Base-by-base conservation (phyloP, 148 eudicot species). In the Rhododendron ferrugineum region DNA sequence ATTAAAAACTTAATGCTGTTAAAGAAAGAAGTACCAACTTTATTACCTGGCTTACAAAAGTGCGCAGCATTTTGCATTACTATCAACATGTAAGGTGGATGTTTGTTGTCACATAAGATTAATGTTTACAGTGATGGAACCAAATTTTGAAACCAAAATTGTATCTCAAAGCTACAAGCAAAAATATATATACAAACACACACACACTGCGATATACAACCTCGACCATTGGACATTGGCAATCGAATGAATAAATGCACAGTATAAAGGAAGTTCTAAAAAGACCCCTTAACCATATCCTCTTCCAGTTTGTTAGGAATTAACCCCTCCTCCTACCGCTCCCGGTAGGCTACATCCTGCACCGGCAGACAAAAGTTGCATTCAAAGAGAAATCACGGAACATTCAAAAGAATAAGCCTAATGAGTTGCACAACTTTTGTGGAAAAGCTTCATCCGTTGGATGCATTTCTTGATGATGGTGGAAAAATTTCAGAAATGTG, bases 271-370 rank as follows among this genome's bases (percentile, higher is more conserved):
- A 34, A 4, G 47, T 40, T 36, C 49, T 52, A 58, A 22, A 56
- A 64, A 20, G 28, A 70, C 6, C 18, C 56, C 47, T 56, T 5
- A 32, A 66, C 32, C 20, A 3, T 32, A 64, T 78, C 50, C 54
- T 68, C 42, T 30, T 70, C 70, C 60, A 47, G 56, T 82, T 26
- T 73, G 32, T 68, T 30, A 44, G 28, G 23, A 20, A 11, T 47
- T 46, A 49, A 72, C 46, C 2, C 44, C 64, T 83, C 28, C 49
- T 70, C 37, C 47, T 68, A 47, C 9, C 37, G 85, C 47, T 30
- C 79, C 85, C 79, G 44, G 44, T 40, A 50, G 50, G 10, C 46
- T 28, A 22, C 34, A 83, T 50, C 79, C 85, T 83, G 79, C 85
- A 49, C 60, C 68, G 30, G 85, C 15, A 28, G 79, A 76, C 26